Evolutionary conservation across 169 alveolate species (phyloP).

Genomic region (Condylostoma magnum): DNA sequence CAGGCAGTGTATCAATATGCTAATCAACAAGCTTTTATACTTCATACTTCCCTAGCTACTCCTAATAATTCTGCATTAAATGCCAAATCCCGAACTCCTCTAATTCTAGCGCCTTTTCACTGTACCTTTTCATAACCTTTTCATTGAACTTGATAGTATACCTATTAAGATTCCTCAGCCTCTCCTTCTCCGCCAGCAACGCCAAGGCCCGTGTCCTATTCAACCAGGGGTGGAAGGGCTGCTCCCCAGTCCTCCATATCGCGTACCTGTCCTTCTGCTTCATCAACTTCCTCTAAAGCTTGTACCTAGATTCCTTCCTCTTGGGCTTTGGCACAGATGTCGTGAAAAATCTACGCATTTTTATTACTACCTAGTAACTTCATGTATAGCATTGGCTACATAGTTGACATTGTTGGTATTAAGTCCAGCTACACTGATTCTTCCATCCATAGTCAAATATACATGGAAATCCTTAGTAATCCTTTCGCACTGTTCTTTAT

Average conservation of each 20-base stretch:
- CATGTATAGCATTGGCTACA: constrained; percentile 83
- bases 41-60: neutral
- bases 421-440: constrained; percentile 82
- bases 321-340: neutral
- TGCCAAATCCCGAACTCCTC: neutral
- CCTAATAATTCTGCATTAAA: neutral
- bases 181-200: neutral
- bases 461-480: constrained; percentile 57
- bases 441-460: constrained; percentile 59
- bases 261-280: constrained; percentile 13
- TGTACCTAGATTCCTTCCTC: neutral
- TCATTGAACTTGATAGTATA: constrained; percentile 13
- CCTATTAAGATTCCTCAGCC: constrained; percentile 15
- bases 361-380: constrained; percentile 69
- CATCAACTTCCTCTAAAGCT: neutral
- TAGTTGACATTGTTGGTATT: constrained; percentile 77
- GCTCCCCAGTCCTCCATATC: neutral
- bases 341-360: neutral
- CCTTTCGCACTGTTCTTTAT: constrained; percentile 53
- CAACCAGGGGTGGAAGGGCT: constrained; percentile 14
- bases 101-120: neutral
- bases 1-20: constrained; percentile 14
- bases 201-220: neutral
- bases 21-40: neutral
- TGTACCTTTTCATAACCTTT: neutral